A percentile compares a stretch with the other conserved stretches of the same genome.
Conservation (phyloP, 2,329 filamentous ascomycete species). For the Colletotrichum noveboracense region DNA sequence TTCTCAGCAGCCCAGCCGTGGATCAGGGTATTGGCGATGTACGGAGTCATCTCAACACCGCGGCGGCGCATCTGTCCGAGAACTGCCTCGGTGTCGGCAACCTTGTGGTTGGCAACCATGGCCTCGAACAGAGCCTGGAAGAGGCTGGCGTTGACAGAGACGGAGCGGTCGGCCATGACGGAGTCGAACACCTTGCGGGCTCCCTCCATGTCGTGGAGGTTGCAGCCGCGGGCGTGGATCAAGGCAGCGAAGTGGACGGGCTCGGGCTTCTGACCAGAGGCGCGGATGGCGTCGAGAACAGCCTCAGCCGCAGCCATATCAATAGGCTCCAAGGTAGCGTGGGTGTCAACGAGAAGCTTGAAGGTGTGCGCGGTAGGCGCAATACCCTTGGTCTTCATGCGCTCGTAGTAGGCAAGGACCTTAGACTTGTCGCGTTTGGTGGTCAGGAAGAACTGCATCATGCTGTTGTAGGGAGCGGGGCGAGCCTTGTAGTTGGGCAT, state of each 20-base stretch:
- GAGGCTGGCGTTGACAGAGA: conserved; percentile 80
- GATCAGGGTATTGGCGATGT: conserved; percentile 98
- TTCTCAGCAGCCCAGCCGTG: conserved; percentile 92
- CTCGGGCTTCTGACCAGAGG: conserved; percentile 78
- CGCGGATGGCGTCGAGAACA: conserved; percentile 79
- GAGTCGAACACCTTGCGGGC: conserved; percentile 83
- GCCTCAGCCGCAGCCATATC: conserved; percentile 87
- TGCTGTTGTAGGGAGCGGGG: conserved; percentile 96
- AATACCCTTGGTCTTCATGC: conserved; percentile 88
- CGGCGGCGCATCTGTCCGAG: conserved; percentile 77
- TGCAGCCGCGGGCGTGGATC: conserved; percentile 95
- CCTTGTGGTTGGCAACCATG: conserved; percentile 93
- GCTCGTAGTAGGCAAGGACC: conserved; percentile 92
- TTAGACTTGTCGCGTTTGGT: conserved; percentile 96
- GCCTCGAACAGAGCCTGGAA: conserved; percentile 98
- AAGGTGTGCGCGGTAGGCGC: conserved; percentile 94
- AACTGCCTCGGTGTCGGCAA: conserved; percentile 75
- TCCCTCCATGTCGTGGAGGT: conserved; percentile 86
- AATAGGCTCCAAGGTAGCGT: conserved; percentile 91
- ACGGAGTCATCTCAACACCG: conserved; percentile 86
- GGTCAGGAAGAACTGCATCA: conserved; percentile 99
- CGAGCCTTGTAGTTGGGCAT: conserved; percentile 99
- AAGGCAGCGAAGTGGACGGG: conserved; percentile 95
- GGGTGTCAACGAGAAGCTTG: conserved; percentile 94
- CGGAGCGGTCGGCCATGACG: conserved; percentile 70